Evolutionary conservation across 129 eudicot genomes (phyloP).

Genomic region (Heracleum sosnowskyi): DNA sequence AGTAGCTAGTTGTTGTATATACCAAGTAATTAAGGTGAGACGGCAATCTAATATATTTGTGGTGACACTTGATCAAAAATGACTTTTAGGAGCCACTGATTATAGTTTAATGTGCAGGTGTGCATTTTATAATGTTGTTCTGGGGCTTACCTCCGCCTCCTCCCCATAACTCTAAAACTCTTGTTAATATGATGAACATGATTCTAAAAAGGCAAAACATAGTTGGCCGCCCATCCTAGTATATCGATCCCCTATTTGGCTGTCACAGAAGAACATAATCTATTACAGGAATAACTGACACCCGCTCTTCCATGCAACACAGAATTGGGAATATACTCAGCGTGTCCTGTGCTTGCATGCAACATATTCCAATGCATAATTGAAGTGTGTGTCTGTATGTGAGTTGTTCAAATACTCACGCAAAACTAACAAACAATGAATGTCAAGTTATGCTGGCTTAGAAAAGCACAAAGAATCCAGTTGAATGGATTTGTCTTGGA

Average conservation of each 20-base stretch:
- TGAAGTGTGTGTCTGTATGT: not conserved
- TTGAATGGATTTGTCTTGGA: not conserved
- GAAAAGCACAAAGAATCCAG: constrained; percentile 6
- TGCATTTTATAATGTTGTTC: not conserved
- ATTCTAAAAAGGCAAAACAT: no score
- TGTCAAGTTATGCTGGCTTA: not conserved
- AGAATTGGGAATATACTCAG: not conserved
- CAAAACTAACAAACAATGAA: not conserved
- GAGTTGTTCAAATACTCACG: not conserved
- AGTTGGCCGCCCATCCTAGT: no score
- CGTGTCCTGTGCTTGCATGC: not conserved
- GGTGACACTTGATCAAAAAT: not conserved
- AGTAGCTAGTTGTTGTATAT: not conserved
- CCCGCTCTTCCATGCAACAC: not conserved
- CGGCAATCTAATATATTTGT: not conserved
- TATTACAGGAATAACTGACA: not conserved
- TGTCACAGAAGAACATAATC: not conserved
- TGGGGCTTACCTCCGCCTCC: not conserved
- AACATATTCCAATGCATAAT: not conserved
- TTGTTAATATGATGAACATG: no score
- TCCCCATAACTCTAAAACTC: no score
- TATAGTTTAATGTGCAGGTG: not conserved
- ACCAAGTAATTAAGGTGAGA: not conserved
- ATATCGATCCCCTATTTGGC: no score
- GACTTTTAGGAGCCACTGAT: not conserved